These are phyloP conservation scores for Rhizophagus sp. DNA, from an alignment of 192 early-diverging fungal species.

Conservation along the genomic window DNA sequence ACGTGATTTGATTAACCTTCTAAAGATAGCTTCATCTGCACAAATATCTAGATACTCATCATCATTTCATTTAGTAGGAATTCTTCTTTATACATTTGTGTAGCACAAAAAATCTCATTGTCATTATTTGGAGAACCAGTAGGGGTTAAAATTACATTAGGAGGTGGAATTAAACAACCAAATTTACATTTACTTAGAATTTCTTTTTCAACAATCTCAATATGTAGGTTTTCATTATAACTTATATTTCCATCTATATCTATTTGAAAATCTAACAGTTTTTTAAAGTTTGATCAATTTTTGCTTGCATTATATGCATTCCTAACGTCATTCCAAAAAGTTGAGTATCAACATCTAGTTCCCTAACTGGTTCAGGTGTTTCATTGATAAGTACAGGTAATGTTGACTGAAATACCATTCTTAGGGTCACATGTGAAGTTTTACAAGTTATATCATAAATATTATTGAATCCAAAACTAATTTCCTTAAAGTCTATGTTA, in stretches of 20 bases:
- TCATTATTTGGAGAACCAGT: not conserved
- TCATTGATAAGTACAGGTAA: not conserved
- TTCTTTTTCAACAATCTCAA: not conserved
- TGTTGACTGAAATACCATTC: conserved; percentile 1
- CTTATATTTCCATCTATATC: not conserved
- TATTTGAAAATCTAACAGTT: no score
- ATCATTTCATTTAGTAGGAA: not conserved
- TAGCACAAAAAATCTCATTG: not conserved
- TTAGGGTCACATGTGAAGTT: not conserved
- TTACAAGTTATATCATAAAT: not conserved
- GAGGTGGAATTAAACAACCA: not conserved
- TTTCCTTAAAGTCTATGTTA: conserved; percentile 5
- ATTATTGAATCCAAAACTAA: not conserved
- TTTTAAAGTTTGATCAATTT: no score
- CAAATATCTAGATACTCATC: not conserved
- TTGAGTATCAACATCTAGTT: not conserved
- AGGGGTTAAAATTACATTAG: not conserved
- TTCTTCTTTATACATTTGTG: not conserved
- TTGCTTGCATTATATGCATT: no score
- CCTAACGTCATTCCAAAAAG: not conserved
- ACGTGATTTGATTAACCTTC: not conserved
- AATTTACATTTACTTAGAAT: not conserved
- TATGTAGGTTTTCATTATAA: not conserved
- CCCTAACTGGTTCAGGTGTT: not conserved
- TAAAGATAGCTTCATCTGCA: conserved; percentile 11